Evolutionary conservation across 495 filamentous ascomycete species (phyloP).

Genomic region (Beverwykella pulmonaria): DNA sequence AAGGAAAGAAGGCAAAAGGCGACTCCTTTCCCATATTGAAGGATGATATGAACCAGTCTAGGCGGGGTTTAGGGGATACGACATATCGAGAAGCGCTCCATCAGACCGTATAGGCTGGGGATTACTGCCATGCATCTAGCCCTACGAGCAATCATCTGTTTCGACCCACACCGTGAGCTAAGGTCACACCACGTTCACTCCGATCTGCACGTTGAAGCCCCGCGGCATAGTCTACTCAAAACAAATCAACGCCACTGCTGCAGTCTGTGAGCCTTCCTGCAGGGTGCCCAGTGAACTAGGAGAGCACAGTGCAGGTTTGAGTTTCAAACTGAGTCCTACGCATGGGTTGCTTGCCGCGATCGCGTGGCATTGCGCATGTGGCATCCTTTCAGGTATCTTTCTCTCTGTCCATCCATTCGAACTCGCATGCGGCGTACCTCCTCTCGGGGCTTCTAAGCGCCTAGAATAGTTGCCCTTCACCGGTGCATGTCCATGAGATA

Average conservation of each 20-base stretch:
- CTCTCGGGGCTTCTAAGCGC: background rate
- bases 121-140: constrained; percentile 13
- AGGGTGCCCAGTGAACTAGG: constrained; percentile 13
- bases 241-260: background rate
- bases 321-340: constrained; percentile 1
- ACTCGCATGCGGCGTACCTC: background rate
- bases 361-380: constrained; percentile 8
- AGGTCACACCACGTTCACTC: constrained; percentile 5
- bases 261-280: background rate
- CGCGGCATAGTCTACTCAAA: background rate
- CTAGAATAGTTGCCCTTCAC: background rate
- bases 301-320: background rate
- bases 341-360: background rate
- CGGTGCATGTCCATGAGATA: background rate
- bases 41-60: background rate
- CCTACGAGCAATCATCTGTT: constrained; percentile 1
- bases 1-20: background rate
- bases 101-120: constrained; percentile 8
- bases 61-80: background rate
- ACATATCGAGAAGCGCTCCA: background rate
- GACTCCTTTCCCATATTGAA: background rate
- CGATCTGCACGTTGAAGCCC: background rate
- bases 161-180: background rate
- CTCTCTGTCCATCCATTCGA: background rate
- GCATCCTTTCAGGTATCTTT: background rate